Evolutionary conservation across 169 alveolate genomes (phyloP).

Genomic region (Sarcocystis neurona): DNA sequence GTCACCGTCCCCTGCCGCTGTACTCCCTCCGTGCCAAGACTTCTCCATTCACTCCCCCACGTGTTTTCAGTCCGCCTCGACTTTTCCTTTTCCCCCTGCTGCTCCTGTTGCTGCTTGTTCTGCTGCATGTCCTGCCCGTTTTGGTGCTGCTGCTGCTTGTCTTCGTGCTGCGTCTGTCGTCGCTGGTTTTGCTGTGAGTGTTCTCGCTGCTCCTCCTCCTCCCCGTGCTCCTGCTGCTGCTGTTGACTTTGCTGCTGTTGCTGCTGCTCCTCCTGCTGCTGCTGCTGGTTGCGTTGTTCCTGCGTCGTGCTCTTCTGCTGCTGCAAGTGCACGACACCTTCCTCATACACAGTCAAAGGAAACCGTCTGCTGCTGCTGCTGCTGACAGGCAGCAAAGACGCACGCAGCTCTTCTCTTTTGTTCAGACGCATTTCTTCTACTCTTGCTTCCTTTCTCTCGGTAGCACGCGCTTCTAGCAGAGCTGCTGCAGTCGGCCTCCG

Average conservation of each 20-base stretch:
- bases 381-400: no score
- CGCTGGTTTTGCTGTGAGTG: not conserved
- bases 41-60: no score
- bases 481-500: no score
- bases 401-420: no score
- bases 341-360: conserved; percentile 16
- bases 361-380: not conserved
- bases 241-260: not conserved
- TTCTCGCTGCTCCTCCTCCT: not conserved
- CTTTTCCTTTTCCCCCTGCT: not conserved
- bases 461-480: no score
- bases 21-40: no score
- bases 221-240: not conserved
- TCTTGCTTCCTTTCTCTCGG: no score
- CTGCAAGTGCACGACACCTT: not conserved
- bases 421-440: no score
- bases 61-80: not conserved
- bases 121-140: not conserved
- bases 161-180: not conserved
- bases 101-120: not conserved
- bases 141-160: not conserved
- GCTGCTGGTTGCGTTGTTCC: not conserved
- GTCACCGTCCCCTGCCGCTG: no score
- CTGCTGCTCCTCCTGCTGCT: not conserved
- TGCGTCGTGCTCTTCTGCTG: not conserved